Evolutionary conservation across 2,329 filamentous ascomycete genomes (phyloP).

Genomic region (Stagonosporopsis rhizophila): DNA sequence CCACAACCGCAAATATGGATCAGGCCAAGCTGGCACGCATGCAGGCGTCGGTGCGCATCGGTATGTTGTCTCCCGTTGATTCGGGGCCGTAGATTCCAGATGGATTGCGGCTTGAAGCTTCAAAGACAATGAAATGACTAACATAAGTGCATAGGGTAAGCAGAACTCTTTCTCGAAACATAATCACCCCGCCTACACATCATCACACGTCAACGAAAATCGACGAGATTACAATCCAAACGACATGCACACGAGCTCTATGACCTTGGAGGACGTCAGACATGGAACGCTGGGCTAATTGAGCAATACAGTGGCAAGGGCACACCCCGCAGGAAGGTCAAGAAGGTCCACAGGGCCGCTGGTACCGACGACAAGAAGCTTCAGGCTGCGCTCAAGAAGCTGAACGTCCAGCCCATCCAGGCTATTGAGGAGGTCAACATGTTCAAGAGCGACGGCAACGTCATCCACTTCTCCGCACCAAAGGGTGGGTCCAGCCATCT

Average conservation of each 20-base stretch:
- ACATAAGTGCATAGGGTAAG: conserved; percentile 42
- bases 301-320: conserved; percentile 80
- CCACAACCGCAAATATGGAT: conserved; percentile 53
- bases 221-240: conserved; percentile 1
- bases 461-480: conserved; percentile 97
- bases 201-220: conserved; percentile 12
- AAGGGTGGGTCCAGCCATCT: conserved; percentile 72
- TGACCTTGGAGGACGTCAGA: background rate
- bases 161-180: conserved; percentile 29
- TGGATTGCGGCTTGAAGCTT: conserved; percentile 15
- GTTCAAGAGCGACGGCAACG: conserved; percentile 99
- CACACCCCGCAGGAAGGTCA: conserved; percentile 95
- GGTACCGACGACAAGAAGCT: conserved; percentile 99
- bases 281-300: conserved; percentile 34
- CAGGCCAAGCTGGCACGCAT: conserved; percentile 55
- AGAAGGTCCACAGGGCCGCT: conserved; percentile 93
- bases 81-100: background rate
- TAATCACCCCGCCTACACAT: conserved; percentile 28
- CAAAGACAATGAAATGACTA: conserved; percentile 27
- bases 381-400: conserved; percentile 95
- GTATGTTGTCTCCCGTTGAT: conserved; percentile 39
- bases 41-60: conserved; percentile 54
- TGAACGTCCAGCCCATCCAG: conserved; percentile 99
- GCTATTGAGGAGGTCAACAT: conserved; percentile 99
- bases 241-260: background rate